phyloP scores from a whole-genome alignment of 495 filamentous ascomycete genomes.

The Pseudevernia furfuracea region DNA sequence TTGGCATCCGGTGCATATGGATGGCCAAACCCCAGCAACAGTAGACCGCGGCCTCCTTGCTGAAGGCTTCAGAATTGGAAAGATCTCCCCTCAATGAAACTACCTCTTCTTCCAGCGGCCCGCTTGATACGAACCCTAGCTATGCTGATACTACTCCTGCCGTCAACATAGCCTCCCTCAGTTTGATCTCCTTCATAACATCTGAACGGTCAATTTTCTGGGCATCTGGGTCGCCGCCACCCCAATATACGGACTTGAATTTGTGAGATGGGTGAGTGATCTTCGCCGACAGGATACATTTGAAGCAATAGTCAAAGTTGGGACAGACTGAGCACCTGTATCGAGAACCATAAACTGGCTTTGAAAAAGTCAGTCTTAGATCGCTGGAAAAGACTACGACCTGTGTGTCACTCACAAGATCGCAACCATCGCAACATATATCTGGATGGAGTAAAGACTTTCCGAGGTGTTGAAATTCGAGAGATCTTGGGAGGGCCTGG shows the following conservation, averaged over 20 bases:
- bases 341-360: constrained; percentile 1
- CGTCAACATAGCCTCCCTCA: not conserved
- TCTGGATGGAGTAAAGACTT: not conserved
- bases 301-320: constrained; percentile 18
- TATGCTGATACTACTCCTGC: too few relatives aligned
- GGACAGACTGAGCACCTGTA: constrained; percentile 9
- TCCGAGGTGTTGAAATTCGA: not conserved
- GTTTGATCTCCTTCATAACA: not conserved
- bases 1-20: too few relatives aligned
- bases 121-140: too few relatives aligned
- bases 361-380: not conserved
- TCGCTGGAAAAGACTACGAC: not conserved
- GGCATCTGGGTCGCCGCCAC: not conserved
- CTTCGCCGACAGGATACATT: constrained; percentile 1
- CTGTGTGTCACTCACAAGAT: not conserved
- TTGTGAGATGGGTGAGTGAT: constrained; percentile 5
- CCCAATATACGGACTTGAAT: not conserved
- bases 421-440: not conserved
- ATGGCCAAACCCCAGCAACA: too few relatives aligned
- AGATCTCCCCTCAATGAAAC: too few relatives aligned
- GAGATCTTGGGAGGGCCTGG: not conserved
- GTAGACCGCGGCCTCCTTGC: too few relatives aligned
- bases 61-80: too few relatives aligned
- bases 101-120: too few relatives aligned
- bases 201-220: not conserved